Base-by-base conservation (phyloP, 2,329 filamentous ascomycete species). In the Aschersonia sp. region DNA sequence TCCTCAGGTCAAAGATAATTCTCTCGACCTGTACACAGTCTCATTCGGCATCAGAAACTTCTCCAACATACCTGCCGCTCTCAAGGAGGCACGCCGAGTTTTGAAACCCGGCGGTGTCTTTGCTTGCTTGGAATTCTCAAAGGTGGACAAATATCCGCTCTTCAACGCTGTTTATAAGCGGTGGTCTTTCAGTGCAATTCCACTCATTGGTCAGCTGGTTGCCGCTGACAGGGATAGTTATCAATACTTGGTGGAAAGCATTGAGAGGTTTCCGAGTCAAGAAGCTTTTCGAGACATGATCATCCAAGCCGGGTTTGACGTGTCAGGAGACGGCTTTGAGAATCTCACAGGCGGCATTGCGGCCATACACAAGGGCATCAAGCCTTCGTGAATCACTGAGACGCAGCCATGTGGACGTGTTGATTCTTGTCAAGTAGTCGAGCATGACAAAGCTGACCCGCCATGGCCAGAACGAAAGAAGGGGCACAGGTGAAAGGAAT, bases 11-110 rank as follows among this genome's bases (percentile, higher is more conserved):
- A 73, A 82, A 2, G 72, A 78, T 57, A 73, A 75, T 59, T 84
- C 77, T n/a, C 74, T 97, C 48, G 92, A 98, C 63, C 74, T 98
- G 4, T 98, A 98, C 70, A 98, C 92, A 0, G 92, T 98, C 3
- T 89, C 91, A 0, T 98, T 98, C 60, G 92, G 92, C 32, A 97
- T 98, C 62, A 78, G 92, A 46, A 98, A 98, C 68, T 98, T 98
- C 68, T 92, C 87, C 48, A 82, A 95, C 68, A 94, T 96, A 61
- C 82, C 85, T 45, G 77, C 77, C 0, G 94, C 91, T 0, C 69
- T 98, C 49, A 69, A 74, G 38, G 89, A 97, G 62, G 92, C 92
- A 0, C 82, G 82, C 66, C 80, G 92, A 5, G 88, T 97, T 2
- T 74, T 98, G 31, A 92, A 89, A 66, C 94, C 94, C 0, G 92